phyloP scores from a whole-genome alignment of 192 early-diverging fungal species.

The Obelidium mucronatum region DNA sequence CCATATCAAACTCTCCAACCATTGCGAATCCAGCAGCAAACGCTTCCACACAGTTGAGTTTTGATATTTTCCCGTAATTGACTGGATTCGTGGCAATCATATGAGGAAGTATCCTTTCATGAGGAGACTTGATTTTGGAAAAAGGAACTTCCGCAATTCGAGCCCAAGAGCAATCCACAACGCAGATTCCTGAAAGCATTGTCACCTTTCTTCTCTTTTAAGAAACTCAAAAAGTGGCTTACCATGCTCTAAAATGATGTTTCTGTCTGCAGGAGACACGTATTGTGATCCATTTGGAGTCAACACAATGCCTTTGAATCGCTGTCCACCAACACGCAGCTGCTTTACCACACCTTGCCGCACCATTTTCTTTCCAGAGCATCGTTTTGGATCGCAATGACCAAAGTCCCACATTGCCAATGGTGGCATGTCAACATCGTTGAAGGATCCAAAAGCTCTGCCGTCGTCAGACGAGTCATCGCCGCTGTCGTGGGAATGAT shows the following conservation, averaged over 20 bases:
- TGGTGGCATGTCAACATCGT: conserved; percentile 21
- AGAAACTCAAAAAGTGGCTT: not conserved
- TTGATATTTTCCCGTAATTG: conserved; percentile 96
- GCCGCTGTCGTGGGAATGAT: not conserved
- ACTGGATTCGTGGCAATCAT: conserved; percentile 96
- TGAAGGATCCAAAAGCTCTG: too few species aligned
- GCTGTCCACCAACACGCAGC: conserved; percentile 76
- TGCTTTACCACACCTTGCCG: conserved; percentile 81
- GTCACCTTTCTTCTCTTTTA: conserved; percentile 48
- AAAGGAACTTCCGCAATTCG: conserved; percentile 95
- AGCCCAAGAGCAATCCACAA: conserved; percentile 99
- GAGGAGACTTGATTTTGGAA: conserved; percentile 77
- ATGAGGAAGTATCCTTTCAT: conserved; percentile 93
- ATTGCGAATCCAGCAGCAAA: conserved; percentile 94
- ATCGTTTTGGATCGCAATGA: conserved; percentile 98
- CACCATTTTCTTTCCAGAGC: conserved; percentile 90
- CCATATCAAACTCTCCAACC: conserved; percentile 72
- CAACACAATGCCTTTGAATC: conserved; percentile 89
- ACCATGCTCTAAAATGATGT: conserved; percentile 62
- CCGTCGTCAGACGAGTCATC: not conserved
- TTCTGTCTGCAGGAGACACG: conserved; percentile 85
- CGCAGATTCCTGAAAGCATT: conserved; percentile 89
- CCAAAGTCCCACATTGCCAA: conserved; percentile 76
- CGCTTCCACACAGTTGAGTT: conserved; percentile 97
- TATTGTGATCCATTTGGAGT: conserved; percentile 83